These are phyloP conservation scores for Candida silvicultrix DNA, from an alignment of 805 yeast genomes.

Conservation along the genomic window DNA sequence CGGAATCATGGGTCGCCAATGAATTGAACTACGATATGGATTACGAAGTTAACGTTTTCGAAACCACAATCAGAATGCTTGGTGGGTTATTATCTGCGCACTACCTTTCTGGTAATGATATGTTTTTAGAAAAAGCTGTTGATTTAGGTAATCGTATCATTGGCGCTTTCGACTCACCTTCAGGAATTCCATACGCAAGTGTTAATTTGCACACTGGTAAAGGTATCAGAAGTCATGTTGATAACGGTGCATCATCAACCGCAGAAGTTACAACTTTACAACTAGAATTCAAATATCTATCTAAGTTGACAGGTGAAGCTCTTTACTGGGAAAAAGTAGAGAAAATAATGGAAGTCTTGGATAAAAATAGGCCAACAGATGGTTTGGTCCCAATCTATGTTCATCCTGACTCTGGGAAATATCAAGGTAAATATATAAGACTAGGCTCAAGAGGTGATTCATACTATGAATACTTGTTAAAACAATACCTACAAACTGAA, in stretches of 20 bases:
- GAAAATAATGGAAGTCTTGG: slow-evolving; percentile 62
- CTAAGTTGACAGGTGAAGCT: slow-evolving; percentile 73
- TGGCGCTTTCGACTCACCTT: slow-evolving; percentile 57
- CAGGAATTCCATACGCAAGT: slow-evolving; percentile 76
- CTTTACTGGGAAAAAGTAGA: slow-evolving; percentile 78
- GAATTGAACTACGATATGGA: slow-evolving; percentile 68
- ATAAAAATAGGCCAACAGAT: slow-evolving; percentile 53
- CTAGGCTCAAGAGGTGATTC: slow-evolving; percentile 92
- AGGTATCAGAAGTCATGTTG: slow-evolving; percentile 57
- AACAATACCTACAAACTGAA: slow-evolving; percentile 77
- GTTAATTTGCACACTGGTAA: slow-evolving; percentile 63
- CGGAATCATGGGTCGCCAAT: slow-evolving; percentile 68
- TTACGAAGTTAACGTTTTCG: slow-evolving; percentile 76
- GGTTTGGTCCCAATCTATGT: slow-evolving; percentile 84
- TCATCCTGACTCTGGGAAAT: slow-evolving; percentile 67
- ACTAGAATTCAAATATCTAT: slow-evolving; percentile 77
- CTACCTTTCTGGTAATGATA: slow-evolving; percentile 60
- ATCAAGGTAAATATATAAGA: slow-evolving; percentile 59
- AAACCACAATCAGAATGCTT: slow-evolving; percentile 90
- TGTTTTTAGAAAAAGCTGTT: slow-evolving; percentile 71
- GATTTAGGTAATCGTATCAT: slow-evolving; percentile 69
- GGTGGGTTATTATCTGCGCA: slow-evolving; percentile 89
- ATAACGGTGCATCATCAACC: slow-evolving; percentile 76
- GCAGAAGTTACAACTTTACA: slow-evolving; percentile 89
- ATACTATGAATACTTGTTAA: slow-evolving; percentile 81